Evolutionary conservation across 108 stramenopile genomes (phyloP).

Genomic region (Cyclotella choctawhatcheeana): DNA sequence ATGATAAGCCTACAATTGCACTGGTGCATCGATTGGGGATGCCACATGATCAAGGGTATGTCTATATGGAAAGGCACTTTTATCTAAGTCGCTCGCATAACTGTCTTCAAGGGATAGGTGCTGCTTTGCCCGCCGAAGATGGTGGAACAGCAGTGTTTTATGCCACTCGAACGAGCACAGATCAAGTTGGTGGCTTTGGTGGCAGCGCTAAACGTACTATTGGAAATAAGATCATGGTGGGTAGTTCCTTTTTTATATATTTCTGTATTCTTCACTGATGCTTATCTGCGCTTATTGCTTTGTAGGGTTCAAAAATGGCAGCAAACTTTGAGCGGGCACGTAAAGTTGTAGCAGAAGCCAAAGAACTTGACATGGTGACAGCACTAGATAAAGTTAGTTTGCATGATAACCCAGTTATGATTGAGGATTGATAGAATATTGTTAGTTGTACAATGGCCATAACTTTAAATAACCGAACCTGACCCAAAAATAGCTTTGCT

Average conservation of each 20-base stretch:
- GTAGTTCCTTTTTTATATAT: constrained; percentile 7
- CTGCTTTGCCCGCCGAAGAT: constrained; percentile 44
- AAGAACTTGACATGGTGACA: constrained; percentile 23
- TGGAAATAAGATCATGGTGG: constrained; percentile 58
- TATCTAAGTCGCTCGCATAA: constrained; percentile 65
- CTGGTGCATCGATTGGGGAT: constrained; percentile 53
- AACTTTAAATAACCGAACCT: too few relatives aligned
- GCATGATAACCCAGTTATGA: neutral
- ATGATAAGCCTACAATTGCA: constrained; percentile 60
- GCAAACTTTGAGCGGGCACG: constrained; percentile 56
- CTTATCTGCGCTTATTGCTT: neutral
- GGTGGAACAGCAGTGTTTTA: constrained; percentile 57
- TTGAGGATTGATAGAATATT: constrained; percentile 5
- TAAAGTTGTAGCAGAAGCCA: constrained; percentile 30
- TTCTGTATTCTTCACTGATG: neutral
- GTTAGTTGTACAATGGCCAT: too few relatives aligned
- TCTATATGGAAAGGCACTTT: constrained; percentile 61
- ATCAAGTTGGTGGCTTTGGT: constrained; percentile 60
- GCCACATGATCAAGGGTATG: constrained; percentile 44
- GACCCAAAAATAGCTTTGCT: too few relatives aligned
- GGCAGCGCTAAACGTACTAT: constrained; percentile 55
- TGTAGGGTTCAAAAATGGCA: constrained; percentile 35
- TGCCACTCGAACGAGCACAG: constrained; percentile 60
- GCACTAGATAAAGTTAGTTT: constrained; percentile 2
- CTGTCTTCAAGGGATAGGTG: constrained; percentile 60